Base-by-base conservation (phyloP, 179 eudicot species). In the Silene vulgaris region DNA sequence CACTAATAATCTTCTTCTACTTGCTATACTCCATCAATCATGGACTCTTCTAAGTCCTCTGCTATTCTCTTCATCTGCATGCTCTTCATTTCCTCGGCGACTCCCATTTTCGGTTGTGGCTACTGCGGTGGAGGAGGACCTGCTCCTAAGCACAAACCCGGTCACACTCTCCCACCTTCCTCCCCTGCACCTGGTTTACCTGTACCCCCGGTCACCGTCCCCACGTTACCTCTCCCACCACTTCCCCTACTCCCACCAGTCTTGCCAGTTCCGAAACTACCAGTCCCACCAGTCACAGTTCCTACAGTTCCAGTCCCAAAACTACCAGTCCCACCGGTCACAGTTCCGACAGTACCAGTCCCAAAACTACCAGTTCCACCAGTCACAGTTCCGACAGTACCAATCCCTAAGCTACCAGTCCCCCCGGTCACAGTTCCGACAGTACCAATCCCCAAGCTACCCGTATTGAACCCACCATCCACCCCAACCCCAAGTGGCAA, bases 61-160 rank as follows among this genome's bases (percentile, higher is more conserved):
- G 85, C 91, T 40, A 78, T 89, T 52, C 82, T 91, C 26, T 84
- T 93, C 80, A 80, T 91, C 71, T 93, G 86, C 79, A 82, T 91
- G 87, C 71, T 91, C 48, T 83, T 89, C 75, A 56, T 91, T 65
- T 86, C 95, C 84, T 79, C 85, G 1, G 76, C 73, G 76, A 72
- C 85, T 43, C 95, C 93, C 74, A 83, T 83, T 69, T 82, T 91
- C 65, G 91, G 84, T 4, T 89, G 98, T 68, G 89, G 86, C 54
- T 43, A 30, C 7, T 91, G 98, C 64, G 82, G 83, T 48, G 78
- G 83, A 28, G 76, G 54, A 43, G 76, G 54, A 43, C 85, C 77
- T 62, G 75, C 80, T 23, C 85, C 84, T 30, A 72, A 74, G 21
- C 78, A 73, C 48, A 68, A 70, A 3, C 66, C 79, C 59, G 62